phyloP scores from a whole-genome alignment of 805 yeast species.

The Candida hungchunana region DNA sequence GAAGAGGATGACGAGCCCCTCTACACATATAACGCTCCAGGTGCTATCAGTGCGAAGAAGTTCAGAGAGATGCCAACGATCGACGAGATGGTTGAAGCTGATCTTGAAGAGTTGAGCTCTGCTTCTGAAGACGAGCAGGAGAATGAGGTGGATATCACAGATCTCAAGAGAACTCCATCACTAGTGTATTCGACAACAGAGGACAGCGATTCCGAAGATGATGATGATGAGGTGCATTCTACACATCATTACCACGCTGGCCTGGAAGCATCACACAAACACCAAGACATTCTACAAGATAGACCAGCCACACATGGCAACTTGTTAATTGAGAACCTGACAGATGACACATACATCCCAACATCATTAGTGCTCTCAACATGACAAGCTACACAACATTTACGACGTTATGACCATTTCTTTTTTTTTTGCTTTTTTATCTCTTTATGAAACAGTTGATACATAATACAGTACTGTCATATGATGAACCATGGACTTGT shows the following conservation, averaged over 20 bases:
- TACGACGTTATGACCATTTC: not conserved
- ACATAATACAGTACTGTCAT: too few species aligned
- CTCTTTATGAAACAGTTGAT: too few species aligned
- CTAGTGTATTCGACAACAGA: conserved; percentile 6
- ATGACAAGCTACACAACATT: too few species aligned
- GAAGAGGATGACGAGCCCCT: conserved; percentile 10
- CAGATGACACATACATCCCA: not conserved
- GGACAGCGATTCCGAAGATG: conserved; percentile 6
- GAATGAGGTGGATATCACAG: conserved; percentile 21
- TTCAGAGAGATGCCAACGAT: conserved; percentile 25
- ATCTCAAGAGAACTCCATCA: conserved; percentile 9
- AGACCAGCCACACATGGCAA: conserved; percentile 2
- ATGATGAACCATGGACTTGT: too few species aligned
- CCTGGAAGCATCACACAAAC: not conserved
- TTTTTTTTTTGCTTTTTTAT: too few species aligned
- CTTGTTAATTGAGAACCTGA: conserved; percentile 3
- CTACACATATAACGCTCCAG: conserved; percentile 4
- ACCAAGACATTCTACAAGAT: not conserved
- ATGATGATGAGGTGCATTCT: conserved; percentile 1
- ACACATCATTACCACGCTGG: not conserved
- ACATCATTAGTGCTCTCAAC: not conserved
- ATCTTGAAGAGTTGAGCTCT: conserved; percentile 15
- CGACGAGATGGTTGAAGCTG: conserved; percentile 21
- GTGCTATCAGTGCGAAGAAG: conserved; percentile 1
- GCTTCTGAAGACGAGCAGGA: conserved; percentile 14